Evolutionary conservation across 2,329 filamentous ascomycete genomes (phyloP).

Genomic region (Dendrostoma leiphaemia): DNA sequence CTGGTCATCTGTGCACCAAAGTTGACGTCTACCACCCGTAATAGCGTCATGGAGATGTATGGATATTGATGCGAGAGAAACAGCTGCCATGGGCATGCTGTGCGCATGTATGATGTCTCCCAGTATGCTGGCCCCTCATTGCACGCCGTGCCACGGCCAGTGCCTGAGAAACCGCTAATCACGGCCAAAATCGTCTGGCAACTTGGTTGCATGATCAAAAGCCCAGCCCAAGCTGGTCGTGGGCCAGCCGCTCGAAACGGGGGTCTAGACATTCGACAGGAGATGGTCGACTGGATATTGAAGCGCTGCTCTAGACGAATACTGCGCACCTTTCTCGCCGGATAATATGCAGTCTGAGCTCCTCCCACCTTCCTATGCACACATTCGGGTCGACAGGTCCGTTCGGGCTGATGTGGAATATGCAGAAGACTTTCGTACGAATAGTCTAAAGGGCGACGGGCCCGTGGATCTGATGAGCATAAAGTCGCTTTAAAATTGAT

Average conservation of each 20-base stretch:
- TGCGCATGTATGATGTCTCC: constrained; percentile 11
- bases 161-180: neutral
- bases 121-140: constrained; percentile 8
- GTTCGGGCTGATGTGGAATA: neutral
- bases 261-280: neutral
- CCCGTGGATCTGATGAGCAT: neutral
- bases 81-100: constrained; percentile 3
- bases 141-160: neutral
- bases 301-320: neutral
- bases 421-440: neutral
- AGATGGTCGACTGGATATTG: neutral
- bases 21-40: neutral
- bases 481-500: neutral
- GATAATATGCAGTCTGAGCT: neutral
- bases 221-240: neutral
- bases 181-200: neutral
- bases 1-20: constrained; percentile 5
- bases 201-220: neutral
- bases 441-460: neutral
- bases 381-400: neutral
- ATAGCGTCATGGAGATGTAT: neutral
- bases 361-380: neutral
- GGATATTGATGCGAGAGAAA: neutral
- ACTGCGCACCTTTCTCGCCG: neutral
- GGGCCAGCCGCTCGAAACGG: neutral